Evolutionary conservation across 495 filamentous ascomycete genomes (phyloP).

Genomic region (Aspergillus wentii): DNA sequence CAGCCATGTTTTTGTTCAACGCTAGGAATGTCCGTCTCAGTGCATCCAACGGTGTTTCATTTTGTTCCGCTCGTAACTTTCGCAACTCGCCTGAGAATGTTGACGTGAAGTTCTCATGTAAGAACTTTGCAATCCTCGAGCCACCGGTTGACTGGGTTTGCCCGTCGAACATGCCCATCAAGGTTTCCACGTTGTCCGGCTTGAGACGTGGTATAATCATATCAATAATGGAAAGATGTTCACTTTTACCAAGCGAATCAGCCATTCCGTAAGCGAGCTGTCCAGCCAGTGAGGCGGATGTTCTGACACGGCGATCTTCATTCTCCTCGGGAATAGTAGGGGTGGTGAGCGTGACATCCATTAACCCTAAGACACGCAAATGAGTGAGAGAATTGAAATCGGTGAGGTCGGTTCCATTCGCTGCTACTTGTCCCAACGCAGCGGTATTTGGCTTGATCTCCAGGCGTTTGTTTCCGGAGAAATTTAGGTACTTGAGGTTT

Average conservation of each 20-base stretch:
- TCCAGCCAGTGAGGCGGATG: constrained; percentile 88
- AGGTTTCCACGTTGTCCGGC: constrained; percentile 83
- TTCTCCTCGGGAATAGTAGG: constrained; percentile 90
- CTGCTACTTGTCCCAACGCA: constrained; percentile 35
- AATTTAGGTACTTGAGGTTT: constrained; percentile 89
- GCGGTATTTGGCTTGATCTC: constrained; percentile 87
- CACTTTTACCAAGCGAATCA: constrained; percentile 86
- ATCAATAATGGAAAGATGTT: constrained; percentile 96
- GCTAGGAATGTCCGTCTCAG: constrained; percentile 80
- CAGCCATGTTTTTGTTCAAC: constrained; percentile 91
- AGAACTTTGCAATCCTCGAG: constrained; percentile 90
- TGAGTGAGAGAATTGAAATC: constrained; percentile 87
- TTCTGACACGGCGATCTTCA: constrained; percentile 91
- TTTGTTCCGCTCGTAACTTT: constrained; percentile 38
- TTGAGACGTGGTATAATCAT: constrained; percentile 92
- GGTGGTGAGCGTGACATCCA: constrained; percentile 95
- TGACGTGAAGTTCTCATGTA: constrained; percentile 88
- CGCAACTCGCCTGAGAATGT: constrained; percentile 81
- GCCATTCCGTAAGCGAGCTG: constrained; percentile 94
- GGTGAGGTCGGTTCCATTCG: constrained; percentile 70
- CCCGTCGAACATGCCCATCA: constrained; percentile 94
- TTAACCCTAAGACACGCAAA: constrained; percentile 84
- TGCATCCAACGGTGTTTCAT: constrained; percentile 76
- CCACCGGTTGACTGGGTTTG: constrained; percentile 78
- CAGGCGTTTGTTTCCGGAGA: constrained; percentile 93